Base-by-base conservation (phyloP, 1,284 basidiomycete genomes). In the Fomitopsis palustris region DNA sequence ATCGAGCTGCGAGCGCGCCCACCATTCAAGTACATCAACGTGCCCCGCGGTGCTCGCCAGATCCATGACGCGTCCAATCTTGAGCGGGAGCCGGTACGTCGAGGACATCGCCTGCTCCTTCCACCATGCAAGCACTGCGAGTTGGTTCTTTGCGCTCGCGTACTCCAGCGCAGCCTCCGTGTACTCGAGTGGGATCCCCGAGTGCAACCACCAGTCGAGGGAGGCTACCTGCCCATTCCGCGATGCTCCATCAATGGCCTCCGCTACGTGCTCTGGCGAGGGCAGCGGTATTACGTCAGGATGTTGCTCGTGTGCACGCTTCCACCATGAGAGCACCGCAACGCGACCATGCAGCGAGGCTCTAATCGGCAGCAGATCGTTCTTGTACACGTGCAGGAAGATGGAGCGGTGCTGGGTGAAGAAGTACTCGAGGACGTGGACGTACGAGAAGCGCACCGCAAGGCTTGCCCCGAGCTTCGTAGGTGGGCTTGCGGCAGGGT, bases 71-170 rank as follows among this genome's bases (percentile, higher is more conserved):
- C 88, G 85, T 3, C 92, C 91, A 39, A 92, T 85, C 70, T 91
- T 91, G 62, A 93, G 81, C 7, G 82, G 80, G 33, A 92, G 71
- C 3, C 77, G 60, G 55, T 63, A 60, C 9, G 31, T 55, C 25
- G 64, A 59, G 49, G 54, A 57, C 0, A 45, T 31, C 21, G 61
- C 63, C 42, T 72, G 70, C 55, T 67, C 61, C 47, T 85, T 84
- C 91, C 91, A 93, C 91, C 92, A 93, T 45, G 89, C 86, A 39
- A 93, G 79, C 7, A 91, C 84, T 2, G 79, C 75, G 17, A 91
- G 77, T 63, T 85, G 86, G 61, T 87, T 88, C 68, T 86, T 90
- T 17, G 87, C 80, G 57, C 87, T 90, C 6, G 90, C 90, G 62
- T 84, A 80, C 65, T 91, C 88, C 29, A 93, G 82, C 2, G 90